Conservation (phyloP, 768 basidiomycete species). For the Amanita fuliginea region DNA sequence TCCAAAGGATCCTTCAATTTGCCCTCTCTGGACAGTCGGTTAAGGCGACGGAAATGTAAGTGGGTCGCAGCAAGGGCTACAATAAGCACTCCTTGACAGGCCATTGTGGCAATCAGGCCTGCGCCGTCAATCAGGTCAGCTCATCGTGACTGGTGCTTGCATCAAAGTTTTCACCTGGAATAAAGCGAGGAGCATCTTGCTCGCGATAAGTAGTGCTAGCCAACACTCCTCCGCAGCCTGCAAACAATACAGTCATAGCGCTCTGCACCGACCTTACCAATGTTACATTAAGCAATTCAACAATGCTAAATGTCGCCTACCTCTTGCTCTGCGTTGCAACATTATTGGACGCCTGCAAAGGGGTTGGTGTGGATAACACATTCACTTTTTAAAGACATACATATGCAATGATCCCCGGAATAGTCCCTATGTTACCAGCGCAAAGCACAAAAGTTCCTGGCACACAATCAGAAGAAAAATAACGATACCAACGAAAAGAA, state of each 20-base stretch:
- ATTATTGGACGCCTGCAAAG: constrained; percentile 28
- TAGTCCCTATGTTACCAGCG: constrained; percentile 29
- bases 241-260: constrained; percentile 29
- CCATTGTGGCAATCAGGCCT: constrained; percentile 30
- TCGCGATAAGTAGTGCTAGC: constrained; percentile 31
- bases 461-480: not conserved
- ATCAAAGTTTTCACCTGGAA: constrained; percentile 22
- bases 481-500: not conserved
- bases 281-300: not conserved
- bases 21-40: constrained; percentile 23
- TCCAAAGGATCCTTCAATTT: constrained; percentile 21
- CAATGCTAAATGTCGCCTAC: constrained; percentile 8
- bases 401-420: constrained; percentile 34
- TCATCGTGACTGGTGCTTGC: not conserved
- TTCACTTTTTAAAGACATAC: constrained; percentile 12
- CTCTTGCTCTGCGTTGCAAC: constrained; percentile 37
- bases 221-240: constrained; percentile 31
- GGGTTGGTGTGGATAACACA: not conserved
- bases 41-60: constrained; percentile 24
- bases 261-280: constrained; percentile 20
- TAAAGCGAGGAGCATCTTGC: constrained; percentile 30
- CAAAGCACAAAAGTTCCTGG: constrained; percentile 33
- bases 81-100: constrained; percentile 27
- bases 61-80: constrained; percentile 21
- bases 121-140: not conserved